A percentile compares a stretch with the other conserved stretches of the same genome.
Conservation (phyloP, 352 stramenopile species). For the Pythium aristosporum region DNA sequence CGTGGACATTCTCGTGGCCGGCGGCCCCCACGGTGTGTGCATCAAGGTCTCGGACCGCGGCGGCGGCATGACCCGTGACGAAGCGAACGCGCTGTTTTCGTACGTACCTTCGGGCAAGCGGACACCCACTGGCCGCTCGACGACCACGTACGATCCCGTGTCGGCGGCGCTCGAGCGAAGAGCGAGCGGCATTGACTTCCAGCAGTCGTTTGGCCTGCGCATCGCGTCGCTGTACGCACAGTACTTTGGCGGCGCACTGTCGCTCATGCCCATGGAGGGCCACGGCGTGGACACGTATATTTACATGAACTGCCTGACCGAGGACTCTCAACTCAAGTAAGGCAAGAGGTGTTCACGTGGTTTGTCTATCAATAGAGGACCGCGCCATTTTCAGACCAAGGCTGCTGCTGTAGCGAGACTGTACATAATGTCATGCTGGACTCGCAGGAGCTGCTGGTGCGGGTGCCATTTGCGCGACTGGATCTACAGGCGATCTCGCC, state of each 20-base stretch:
- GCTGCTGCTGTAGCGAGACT: background rate
- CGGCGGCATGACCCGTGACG: conserved; percentile 69
- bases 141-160: conserved; percentile 63
- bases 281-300: conserved; percentile 96
- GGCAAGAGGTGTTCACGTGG: too few relatives aligned
- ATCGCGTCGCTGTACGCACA: conserved; percentile 92
- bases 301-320: conserved; percentile 85
- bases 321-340: conserved; percentile 74
- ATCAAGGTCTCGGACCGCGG: conserved; percentile 81
- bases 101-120: conserved; percentile 33
- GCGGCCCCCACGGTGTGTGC: conserved; percentile 67
- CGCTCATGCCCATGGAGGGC: conserved; percentile 99
- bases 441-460: background rate
- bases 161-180: conserved; percentile 67
- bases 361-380: conserved; percentile 13
- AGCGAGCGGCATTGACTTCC: conserved; percentile 64
- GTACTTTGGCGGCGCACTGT: conserved; percentile 99
- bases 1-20: conserved; percentile 62
- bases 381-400: background rate
- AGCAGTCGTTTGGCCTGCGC: conserved; percentile 89
- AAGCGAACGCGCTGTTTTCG: conserved; percentile 68
- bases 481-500: background rate
- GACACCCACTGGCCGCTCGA: conserved; percentile 1
- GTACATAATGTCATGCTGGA: background rate
- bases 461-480: background rate